Conservation (phyloP, 345 rosid species). For the Conringia planisiliqua region DNA sequence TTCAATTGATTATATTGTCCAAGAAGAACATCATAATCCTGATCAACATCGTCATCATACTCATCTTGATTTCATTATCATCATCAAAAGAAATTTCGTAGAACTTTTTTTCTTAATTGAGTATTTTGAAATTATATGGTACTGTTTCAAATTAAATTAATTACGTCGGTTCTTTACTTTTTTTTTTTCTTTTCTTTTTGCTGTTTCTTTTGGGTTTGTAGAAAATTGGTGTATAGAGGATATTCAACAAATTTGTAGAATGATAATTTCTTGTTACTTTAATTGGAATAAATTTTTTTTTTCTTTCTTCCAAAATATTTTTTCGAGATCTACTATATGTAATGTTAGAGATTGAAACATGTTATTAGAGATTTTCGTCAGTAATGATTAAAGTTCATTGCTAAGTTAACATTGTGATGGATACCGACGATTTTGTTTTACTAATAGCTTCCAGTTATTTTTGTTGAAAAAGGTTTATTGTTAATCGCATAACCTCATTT, state of each 20-base stretch:
- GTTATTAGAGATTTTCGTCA: neutral
- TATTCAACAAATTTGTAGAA: constrained; percentile 24
- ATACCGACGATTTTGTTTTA: neutral
- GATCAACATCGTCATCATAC: constrained; percentile 4
- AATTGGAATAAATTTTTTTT: constrained; percentile 2
- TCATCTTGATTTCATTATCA: constrained; percentile 18
- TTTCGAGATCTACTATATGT: neutral
- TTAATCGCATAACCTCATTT: neutral
- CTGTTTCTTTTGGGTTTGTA: constrained; percentile 20
- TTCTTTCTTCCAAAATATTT: neutral
- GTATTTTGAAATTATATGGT: constrained; percentile 22
- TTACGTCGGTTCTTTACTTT: neutral
- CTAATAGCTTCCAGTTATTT: neutral
- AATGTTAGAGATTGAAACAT: neutral
- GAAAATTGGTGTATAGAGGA: constrained; percentile 38
- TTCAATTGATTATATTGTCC: constrained; percentile 21
- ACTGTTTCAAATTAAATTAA: constrained; percentile 4
- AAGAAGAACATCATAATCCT: neutral
- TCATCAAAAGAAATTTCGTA: constrained; percentile 16
- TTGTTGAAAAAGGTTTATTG: neutral
- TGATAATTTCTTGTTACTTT: constrained; percentile 20
- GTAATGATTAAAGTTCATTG: neutral
- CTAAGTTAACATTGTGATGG: neutral
- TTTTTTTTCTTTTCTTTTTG: no score
- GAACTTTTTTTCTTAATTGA: constrained; percentile 13